Conservation (phyloP, 2,329 filamentous ascomycete genomes). For the Penicillium sp. region DNA sequence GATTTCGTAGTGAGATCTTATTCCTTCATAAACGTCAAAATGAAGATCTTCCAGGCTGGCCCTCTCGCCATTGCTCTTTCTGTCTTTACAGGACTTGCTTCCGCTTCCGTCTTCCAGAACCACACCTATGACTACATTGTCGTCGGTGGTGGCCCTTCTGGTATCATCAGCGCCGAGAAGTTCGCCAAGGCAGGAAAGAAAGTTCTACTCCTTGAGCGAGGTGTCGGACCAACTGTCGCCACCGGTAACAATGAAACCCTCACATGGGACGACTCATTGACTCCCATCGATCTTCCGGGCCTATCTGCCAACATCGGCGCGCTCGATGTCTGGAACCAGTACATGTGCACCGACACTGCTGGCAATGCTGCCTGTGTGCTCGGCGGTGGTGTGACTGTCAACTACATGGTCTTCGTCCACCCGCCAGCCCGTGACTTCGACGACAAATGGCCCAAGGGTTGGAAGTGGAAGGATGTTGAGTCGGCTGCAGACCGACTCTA, state of each 20-base stretch:
- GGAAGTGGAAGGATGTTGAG: constrained; percentile 65
- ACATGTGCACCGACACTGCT: constrained; percentile 24
- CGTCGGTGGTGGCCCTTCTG: constrained; percentile 25
- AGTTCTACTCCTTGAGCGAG: constrained; percentile 26
- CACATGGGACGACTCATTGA: constrained; percentile 24
- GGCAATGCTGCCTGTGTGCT: constrained; percentile 30
- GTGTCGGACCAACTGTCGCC: constrained; percentile 25
- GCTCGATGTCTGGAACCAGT: constrained; percentile 22
- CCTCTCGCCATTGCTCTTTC: constrained; percentile 16
- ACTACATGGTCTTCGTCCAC: constrained; percentile 33
- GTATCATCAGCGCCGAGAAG: constrained; percentile 27
- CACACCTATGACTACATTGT: constrained; percentile 27
- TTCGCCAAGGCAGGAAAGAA: constrained; percentile 26
- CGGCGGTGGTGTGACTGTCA: constrained; percentile 31
- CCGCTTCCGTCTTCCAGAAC: constrained; percentile 19
- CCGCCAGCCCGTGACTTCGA: constrained; percentile 67
- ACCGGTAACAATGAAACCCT: constrained; percentile 28
- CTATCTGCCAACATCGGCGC: constrained; percentile 27
- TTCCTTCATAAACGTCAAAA: not conserved
- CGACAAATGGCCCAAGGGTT: constrained; percentile 69
- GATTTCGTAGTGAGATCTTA: not conserved
- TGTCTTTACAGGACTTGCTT: constrained; percentile 8
- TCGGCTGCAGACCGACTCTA: constrained; percentile 63
- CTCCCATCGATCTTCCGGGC: constrained; percentile 29
- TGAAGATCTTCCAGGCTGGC: constrained; percentile 13